phyloP scores from a whole-genome alignment of 2,329 filamentous ascomycete genomes.

The Hypoxylon sp. region DNA sequence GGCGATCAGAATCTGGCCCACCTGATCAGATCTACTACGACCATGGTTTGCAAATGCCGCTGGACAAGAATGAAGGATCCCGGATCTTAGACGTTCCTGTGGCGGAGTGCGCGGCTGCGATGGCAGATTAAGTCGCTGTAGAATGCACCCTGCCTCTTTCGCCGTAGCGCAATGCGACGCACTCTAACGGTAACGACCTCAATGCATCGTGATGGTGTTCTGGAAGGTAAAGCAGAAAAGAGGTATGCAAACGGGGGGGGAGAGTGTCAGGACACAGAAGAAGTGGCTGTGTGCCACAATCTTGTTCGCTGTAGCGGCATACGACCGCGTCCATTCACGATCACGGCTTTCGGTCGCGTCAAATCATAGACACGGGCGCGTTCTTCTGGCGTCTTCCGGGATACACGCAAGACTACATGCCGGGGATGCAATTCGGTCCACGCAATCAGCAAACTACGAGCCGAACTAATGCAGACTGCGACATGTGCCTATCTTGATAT shows the following conservation, averaged over 20 bases:
- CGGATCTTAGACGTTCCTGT: conserved; percentile 30
- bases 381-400: conserved; percentile 44
- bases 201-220: conserved; percentile 10
- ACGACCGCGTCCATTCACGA: conserved; percentile 44
- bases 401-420: conserved; percentile 39
- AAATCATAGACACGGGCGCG: conserved; percentile 35
- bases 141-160: conserved; percentile 26
- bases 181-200: conserved; percentile 11
- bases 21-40: conserved; percentile 21
- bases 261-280: conserved; percentile 29
- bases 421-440: conserved; percentile 34
- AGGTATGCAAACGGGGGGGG: not conserved
- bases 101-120: conserved; percentile 38
- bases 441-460: conserved; percentile 29
- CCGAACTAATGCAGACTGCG: conserved; percentile 46
- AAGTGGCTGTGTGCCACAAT: conserved; percentile 41
- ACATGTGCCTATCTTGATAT: conserved; percentile 48
- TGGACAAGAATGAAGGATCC: conserved; percentile 28
- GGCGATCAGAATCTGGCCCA: conserved; percentile 28
- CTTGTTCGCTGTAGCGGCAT: conserved; percentile 46
- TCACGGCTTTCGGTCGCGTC: conserved; percentile 33
- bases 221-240: conserved; percentile 23
- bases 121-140: conserved; percentile 26
- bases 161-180: conserved; percentile 17
- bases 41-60: conserved; percentile 24